Base-by-base conservation (phyloP, 805 yeast species). In the Yamadazyma endophytica region DNA sequence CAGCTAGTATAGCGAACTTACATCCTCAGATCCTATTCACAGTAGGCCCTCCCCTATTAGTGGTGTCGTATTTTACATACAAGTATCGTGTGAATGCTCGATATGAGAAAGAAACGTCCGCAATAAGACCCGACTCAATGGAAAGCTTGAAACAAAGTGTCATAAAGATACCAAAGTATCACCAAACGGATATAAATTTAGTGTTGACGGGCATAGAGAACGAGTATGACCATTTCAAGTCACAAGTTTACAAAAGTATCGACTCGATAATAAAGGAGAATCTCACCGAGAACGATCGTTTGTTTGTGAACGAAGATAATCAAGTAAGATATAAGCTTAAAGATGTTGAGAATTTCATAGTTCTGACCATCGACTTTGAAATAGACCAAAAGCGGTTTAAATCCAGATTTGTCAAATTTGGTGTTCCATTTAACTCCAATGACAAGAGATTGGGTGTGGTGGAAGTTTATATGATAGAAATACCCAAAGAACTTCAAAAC, bases 21-120 rank as follows among this genome's bases (percentile, higher is more conserved):
- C 68, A 61, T 36, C 68, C 66, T 5, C 51, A 61, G 37, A 40
- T 52, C 4, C 28, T 64, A 5, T 37, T 61, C 9, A 63, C 69
- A 1, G 36, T 59, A 7, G 56, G 51, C 1, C 72, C 72, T 3
- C 70, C 72, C 2, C 24, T 52, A 3, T 47, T 48, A 1, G 42
- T 60, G 2, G 60, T 50, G 0, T 44, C 51, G 2, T 59, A 49
- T 42, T 61, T 42, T 25, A 41, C 36, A 4, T 45, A 44, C 30
- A 39, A 42, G 16, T 30, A 32, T 12, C n/a, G 21, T 7, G 21
- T 38, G 1, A 31, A 41, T 5, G 28, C n/a, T 6, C 24, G 15
- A 12, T 41, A 41, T 29, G 7, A 20, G 2, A 20, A 21, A 12
- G 42, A 41, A 21, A 21, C 30, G 18, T 11, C 6, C 6, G 21